These are phyloP conservation scores for Theobroma grandiflorum DNA, from an alignment of 441 rosid genomes.

Conservation along the genomic window DNA sequence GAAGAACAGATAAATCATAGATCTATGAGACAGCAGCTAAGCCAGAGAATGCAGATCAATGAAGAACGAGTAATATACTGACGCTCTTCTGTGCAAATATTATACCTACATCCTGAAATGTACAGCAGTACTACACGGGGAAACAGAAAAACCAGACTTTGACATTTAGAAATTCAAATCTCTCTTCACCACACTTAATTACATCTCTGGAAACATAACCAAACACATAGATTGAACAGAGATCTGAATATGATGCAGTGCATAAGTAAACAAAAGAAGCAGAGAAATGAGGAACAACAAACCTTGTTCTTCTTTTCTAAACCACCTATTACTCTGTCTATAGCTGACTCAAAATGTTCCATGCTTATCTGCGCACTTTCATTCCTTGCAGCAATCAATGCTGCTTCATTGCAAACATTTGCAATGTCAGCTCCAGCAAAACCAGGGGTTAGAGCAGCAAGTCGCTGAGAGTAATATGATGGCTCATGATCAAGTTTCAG, in stretches of 20 bases:
- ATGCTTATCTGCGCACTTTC: conserved; percentile 53
- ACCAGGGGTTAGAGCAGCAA: conserved; percentile 77
- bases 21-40: neutral
- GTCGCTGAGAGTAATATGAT: conserved; percentile 59
- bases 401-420: conserved; percentile 75
- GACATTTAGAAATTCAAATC: conserved; percentile 15
- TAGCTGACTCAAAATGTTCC: conserved; percentile 77
- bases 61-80: neutral
- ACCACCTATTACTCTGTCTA: conserved; percentile 76
- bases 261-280: conserved; percentile 1
- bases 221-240: conserved; percentile 5
- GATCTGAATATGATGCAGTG: too few relatives aligned
- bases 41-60: neutral
- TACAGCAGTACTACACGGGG: neutral
- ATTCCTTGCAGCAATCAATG: conserved; percentile 69
- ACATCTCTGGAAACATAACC: neutral
- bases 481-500: conserved; percentile 68
- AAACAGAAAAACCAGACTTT: neutral
- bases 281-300: neutral
- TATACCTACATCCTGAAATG: neutral
- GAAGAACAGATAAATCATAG: neutral
- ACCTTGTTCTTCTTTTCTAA: conserved; percentile 80
- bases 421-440: conserved; percentile 84
- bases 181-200: neutral
- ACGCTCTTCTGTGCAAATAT: neutral